phyloP scores from a whole-genome alignment of 768 basidiomycete genomes.

The Lactarius hengduanensis region DNA sequence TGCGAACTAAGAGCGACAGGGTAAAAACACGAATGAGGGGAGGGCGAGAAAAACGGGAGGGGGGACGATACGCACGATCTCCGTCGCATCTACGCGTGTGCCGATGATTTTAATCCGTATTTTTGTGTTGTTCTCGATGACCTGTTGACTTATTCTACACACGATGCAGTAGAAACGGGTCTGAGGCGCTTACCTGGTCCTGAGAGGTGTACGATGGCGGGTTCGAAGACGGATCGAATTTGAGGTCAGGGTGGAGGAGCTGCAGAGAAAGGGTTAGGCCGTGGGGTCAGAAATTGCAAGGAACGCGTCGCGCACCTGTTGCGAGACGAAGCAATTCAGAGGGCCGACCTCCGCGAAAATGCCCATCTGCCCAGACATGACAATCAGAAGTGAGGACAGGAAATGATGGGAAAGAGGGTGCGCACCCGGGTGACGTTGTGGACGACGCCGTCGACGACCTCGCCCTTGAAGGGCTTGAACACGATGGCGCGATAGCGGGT shows the following conservation, averaged over 20 bases:
- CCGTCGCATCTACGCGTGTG: slow-evolving; percentile 94
- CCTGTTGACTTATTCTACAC: slow-evolving; percentile 41
- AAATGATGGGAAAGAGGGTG: not conserved
- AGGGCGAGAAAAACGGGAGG: too few relatives aligned
- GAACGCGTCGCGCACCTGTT: slow-evolving; percentile 62
- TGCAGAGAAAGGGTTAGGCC: slow-evolving; percentile 33
- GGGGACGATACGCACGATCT: slow-evolving; percentile 66
- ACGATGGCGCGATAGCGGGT: slow-evolving; percentile 95
- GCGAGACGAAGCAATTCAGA: slow-evolving; percentile 90
- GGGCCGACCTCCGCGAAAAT: slow-evolving; percentile 98
- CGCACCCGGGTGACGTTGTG: slow-evolving; percentile 93
- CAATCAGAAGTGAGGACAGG: too few relatives aligned
- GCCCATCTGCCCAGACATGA: slow-evolving; percentile 69
- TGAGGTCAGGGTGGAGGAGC: slow-evolving; percentile 93
- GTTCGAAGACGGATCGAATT: slow-evolving; percentile 93
- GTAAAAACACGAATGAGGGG: slow-evolving; percentile 1
- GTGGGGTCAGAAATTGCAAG: not conserved
- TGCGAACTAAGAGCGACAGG: slow-evolving; percentile 64
- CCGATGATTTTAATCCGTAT: slow-evolving; percentile 98
- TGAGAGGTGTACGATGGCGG: slow-evolving; percentile 96
- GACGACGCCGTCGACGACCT: slow-evolving; percentile 96
- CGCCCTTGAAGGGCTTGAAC: slow-evolving; percentile 99
- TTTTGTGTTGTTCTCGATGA: slow-evolving; percentile 90
- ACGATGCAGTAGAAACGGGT: not conserved
- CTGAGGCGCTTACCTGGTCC: slow-evolving; percentile 59